Evolutionary conservation across 495 filamentous ascomycete genomes (phyloP), one percentile per base, ranked within the genome.

Genomic region (Lasiosphaeria ovina): DNA sequence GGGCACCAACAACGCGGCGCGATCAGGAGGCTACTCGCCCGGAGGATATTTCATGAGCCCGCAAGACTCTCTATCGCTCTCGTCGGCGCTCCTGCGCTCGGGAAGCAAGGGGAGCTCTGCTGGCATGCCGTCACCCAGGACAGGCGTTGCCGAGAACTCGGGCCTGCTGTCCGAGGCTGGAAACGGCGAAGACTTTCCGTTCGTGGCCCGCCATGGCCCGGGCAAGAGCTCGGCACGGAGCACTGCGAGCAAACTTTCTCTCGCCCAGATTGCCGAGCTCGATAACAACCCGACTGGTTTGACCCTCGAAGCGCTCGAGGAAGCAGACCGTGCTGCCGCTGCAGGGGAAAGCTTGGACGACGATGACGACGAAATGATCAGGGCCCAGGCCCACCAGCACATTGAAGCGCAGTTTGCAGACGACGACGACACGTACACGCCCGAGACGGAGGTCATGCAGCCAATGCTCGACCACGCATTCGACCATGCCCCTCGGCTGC

Each of bases 1-100:
- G 24, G 85, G 85, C 54, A 79, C 84, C 44, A 92, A 90, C 71
- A 83, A 66, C 48, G 74, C 83, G 38, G 88, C 86, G 14, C 79
- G 88, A 38, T 80, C 81, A 45, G 89, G 87, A 40, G 89, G 88
- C 42, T 92, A 90, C 72, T 90, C 88, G 32, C 87, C 89, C 2
- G 78, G 71, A 16, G 84, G 77, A n/a, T 88, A 82, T 61, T 69
- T 88, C 53, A 81, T 85, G 65, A 92, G 87, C 34, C 86, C 87
- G 11, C 81, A 82, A 42, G 77, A 80, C 38, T 91, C 88, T 9
- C 73, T 88, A 48, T 73, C 80, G 10, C 85, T 83, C 24, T 79
- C 75, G 11, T 76, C 77, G 42, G 68, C 74, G 35, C 82, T 84
- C 40, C 76, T 83, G 51, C 82, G 86, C 52, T 89, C 88, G 6